Percentiles rank a stretch among this genome's conserved stretches.
Evolutionary conservation across 1,284 basidiomycete genomes (phyloP).

Genomic region (Tylopilus orsonianus): DNA sequence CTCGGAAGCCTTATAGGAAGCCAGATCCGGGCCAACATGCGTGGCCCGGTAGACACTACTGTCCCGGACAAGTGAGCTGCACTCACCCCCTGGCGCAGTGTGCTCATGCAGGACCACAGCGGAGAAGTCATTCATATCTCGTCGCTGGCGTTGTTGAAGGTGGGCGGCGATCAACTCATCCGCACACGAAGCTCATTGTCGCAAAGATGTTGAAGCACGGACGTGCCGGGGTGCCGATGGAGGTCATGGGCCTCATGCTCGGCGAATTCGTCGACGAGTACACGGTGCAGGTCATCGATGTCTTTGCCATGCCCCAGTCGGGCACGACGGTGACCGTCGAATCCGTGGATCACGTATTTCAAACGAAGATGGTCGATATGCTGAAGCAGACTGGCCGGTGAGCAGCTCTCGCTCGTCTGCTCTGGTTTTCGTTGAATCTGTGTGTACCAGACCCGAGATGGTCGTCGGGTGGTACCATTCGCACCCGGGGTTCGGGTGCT

Average conservation of each 20-base stretch:
- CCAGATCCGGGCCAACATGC: slow-evolving; percentile 38
- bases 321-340: slow-evolving; percentile 99
- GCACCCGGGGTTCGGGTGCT: slow-evolving; percentile 99
- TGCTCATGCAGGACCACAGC: slow-evolving; percentile 43
- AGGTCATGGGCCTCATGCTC: slow-evolving; percentile 99
- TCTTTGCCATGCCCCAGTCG: slow-evolving; percentile 99
- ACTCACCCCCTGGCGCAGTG: slow-evolving; percentile 6
- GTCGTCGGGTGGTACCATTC: slow-evolving; percentile 99
- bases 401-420: slow-evolving; percentile 8
- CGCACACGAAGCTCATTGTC: slow-evolving; percentile 4
- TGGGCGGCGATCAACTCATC: slow-evolving; percentile 30
- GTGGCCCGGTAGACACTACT: slow-evolving; percentile 44
- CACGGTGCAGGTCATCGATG: slow-evolving; percentile 96
- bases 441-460: slow-evolving; percentile 80
- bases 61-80: slow-evolving; percentile 71
- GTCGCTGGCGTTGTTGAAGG: slow-evolving; percentile 90
- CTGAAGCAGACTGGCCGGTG: slow-evolving; percentile 97
- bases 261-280: slow-evolving; percentile 99
- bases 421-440: slow-evolving; percentile 5
- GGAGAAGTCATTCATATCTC: slow-evolving; percentile 98
- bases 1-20: slow-evolving; percentile 63
- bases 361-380: slow-evolving; percentile 99
- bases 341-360: slow-evolving; percentile 99
- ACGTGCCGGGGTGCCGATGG: slow-evolving; percentile 98
- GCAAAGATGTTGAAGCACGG: slow-evolving; percentile 98